Conservation (phyloP, 163 green algal species). For the Volvox carteri region DNA sequence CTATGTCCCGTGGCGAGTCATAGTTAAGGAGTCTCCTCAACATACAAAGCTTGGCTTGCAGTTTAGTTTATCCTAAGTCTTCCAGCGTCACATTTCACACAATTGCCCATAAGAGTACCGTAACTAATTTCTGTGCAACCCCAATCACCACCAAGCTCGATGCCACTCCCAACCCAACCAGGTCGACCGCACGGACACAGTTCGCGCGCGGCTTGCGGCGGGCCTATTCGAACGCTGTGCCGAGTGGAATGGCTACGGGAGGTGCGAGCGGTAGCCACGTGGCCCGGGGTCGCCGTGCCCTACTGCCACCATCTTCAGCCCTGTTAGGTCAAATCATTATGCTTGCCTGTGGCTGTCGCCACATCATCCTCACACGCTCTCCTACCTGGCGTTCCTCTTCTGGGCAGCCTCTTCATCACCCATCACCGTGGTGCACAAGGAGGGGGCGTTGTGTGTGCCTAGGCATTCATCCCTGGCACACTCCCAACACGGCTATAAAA, state of each 20-base stretch:
- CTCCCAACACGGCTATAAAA: too few species aligned
- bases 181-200: slow-evolving; percentile 69
- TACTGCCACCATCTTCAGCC: too few species aligned
- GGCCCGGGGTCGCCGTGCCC: neutral
- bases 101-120: neutral
- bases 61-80: neutral
- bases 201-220: slow-evolving; percentile 67
- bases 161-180: slow-evolving; percentile 14
- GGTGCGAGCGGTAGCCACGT: neutral
- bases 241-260: slow-evolving; percentile 67
- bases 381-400: too few species aligned
- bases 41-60: neutral
- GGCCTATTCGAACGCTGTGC: slow-evolving; percentile 70
- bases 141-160: neutral
- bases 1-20: neutral
- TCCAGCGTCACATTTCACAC: neutral
- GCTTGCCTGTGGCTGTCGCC: too few species aligned
- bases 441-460: too few species aligned
- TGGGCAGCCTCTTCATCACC: too few species aligned
- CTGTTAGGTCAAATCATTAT: too few species aligned
- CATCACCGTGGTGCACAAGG: too few species aligned
- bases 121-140: neutral
- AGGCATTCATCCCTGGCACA: too few species aligned
- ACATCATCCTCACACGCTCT: too few species aligned
- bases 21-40: neutral